Evolutionary conservation across 139 green algal genomes (phyloP), one percentile per base, ranked within the genome.

Genomic region (Astrephomene gubernaculifera): DNA sequence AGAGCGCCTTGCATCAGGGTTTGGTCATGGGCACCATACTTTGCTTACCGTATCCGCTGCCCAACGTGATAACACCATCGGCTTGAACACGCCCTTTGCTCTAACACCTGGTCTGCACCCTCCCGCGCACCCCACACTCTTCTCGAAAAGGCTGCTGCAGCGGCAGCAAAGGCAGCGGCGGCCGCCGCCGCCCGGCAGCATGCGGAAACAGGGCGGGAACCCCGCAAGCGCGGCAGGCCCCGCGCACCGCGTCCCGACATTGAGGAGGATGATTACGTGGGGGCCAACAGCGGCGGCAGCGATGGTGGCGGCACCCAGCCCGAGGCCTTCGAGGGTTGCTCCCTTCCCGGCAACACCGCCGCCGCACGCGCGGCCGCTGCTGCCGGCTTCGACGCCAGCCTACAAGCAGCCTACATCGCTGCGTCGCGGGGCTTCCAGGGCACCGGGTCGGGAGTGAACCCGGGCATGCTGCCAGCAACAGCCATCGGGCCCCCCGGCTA

Each of bases 401-500:
- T 82, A 1, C 74, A 82, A 38, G 74, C 74, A 0, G 57, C 54
- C 7, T 82, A 82, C 57, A 71, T 82, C 14, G 74, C 74, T 6
- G 74, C 54, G 3, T 82, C 74, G 25, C 74, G 74, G 31, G 54
- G 74, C n/a, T 82, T 60, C 53, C 74, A 82, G 57, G 74, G 54
- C 24, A 57, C 54, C 1, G 57, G 54, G 35, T 29, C 71, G 54
- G 74, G 74, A 5, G 74, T 82, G 4, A 82, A 54, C n/a, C n/a
- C n/a, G n/a, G n/a, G n/a, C n/a, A n/a, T n/a, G n/a, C n/a, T n/a
- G 57, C 74, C 74, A 24, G 74, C 74, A 2, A 82, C 74, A 6
- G 74, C 74, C 74, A 82, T 82, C 38, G 74, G 74, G 0, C 74
- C 74, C 27, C 74, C 74, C 2, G 74, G 74, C 25, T 82, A 82